phyloP scores from a whole-genome alignment of 78 protist species.

The Planoprotostelium fungivorum region DNA sequence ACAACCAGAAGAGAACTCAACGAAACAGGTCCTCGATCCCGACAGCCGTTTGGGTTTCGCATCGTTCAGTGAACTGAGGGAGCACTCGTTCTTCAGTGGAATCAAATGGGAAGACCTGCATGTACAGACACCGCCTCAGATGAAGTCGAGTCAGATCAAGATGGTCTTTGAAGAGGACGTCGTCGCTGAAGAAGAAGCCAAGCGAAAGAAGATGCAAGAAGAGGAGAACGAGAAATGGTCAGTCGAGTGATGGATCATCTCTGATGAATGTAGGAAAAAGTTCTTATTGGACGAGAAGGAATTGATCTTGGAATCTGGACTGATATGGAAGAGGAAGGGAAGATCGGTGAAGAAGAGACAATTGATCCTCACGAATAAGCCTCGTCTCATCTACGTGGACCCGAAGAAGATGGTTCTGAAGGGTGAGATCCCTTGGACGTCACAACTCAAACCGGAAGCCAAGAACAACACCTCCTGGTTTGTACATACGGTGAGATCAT shows the following conservation, averaged over 20 bases:
- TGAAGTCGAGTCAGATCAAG: slow-evolving; percentile 23
- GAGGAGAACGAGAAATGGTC: background rate
- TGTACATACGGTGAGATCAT: slow-evolving; percentile 35
- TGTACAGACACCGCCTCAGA: slow-evolving; percentile 36
- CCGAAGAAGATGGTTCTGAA: slow-evolving; percentile 50
- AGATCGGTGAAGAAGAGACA: slow-evolving; percentile 59
- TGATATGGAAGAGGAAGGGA: slow-evolving; percentile 59
- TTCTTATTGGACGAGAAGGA: slow-evolving; percentile 27
- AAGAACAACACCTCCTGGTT: slow-evolving; percentile 22
- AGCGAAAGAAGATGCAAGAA: background rate
- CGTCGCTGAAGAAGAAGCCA: background rate
- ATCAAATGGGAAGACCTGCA: slow-evolving; percentile 50
- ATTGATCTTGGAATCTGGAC: slow-evolving; percentile 37
- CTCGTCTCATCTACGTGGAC: slow-evolving; percentile 71
- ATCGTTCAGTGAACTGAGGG: slow-evolving; percentile 26
- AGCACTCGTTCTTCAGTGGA: slow-evolving; percentile 69
- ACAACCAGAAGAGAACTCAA: no score
- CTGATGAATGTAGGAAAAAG: background rate
- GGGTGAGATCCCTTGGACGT: slow-evolving; percentile 61
- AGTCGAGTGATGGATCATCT: background rate
- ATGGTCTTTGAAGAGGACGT: slow-evolving; percentile 31
- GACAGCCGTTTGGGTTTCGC: background rate
- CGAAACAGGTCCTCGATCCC: background rate
- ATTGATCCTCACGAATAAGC: slow-evolving; percentile 63
- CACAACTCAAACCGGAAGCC: slow-evolving; percentile 21